Evolutionary conservation across 2,329 filamentous ascomycete species (phyloP).

Genomic region (Ceratocystis diversiconidia): DNA sequence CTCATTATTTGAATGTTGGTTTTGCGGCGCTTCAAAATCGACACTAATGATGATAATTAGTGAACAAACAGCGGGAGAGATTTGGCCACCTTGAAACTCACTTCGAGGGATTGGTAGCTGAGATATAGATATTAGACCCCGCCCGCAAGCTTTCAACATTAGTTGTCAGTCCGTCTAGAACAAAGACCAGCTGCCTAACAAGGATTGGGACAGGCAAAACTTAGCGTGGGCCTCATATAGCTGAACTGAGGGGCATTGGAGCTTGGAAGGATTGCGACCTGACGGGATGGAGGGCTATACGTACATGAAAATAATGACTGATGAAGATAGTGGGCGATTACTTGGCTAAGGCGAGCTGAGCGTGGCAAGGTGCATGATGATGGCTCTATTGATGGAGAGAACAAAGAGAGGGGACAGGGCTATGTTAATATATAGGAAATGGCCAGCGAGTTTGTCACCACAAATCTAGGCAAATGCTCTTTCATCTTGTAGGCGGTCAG

Average conservation of each 20-base stretch:
- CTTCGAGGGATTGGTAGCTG: background rate
- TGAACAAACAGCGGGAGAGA: background rate
- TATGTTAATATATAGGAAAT: background rate
- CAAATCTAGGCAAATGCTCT: background rate
- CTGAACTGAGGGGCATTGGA: slow-evolving; percentile 4
- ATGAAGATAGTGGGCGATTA: background rate
- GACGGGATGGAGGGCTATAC: background rate
- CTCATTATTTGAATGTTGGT: slow-evolving; percentile 5
- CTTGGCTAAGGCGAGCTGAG: background rate
- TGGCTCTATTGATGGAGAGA: background rate
- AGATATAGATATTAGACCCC: background rate
- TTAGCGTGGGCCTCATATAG: slow-evolving; percentile 1
- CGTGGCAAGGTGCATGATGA: background rate
- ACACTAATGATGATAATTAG: background rate
- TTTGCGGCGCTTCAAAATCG: background rate
- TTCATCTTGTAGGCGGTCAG: background rate
- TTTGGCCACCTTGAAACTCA: background rate
- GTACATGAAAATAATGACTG: background rate
- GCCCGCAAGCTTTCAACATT: background rate
- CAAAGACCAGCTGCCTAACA: slow-evolving; percentile 1
- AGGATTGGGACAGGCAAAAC: background rate
- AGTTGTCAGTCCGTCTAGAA: background rate
- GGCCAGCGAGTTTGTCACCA: background rate
- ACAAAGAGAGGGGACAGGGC: background rate
- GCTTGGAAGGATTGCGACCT: background rate